Conservation (phyloP, 208 protist species). For the Acanthamoeba polyphaga region DNA sequence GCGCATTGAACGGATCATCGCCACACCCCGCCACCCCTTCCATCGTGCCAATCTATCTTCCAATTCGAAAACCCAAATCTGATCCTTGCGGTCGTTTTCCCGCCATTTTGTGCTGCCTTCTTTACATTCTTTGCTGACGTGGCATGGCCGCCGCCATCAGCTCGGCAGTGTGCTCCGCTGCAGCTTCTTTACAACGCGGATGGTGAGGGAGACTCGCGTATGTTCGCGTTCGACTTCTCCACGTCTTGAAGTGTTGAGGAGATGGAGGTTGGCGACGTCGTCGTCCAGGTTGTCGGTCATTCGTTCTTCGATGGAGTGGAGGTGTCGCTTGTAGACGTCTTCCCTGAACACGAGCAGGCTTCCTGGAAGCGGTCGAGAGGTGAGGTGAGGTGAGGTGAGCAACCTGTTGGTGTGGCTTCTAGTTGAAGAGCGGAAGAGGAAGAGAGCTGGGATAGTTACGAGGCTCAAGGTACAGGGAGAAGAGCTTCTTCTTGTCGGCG, state of each 20-base stretch:
- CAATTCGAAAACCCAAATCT: no score
- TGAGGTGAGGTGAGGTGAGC: no score
- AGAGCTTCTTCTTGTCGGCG: constrained; percentile 26
- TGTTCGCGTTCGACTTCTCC: neutral
- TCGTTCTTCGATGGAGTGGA: constrained; percentile 33
- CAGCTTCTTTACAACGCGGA: constrained; percentile 4
- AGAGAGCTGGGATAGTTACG: neutral
- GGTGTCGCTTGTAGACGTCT: constrained; percentile 37
- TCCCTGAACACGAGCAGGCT: constrained; percentile 26
- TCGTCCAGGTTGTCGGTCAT: neutral
- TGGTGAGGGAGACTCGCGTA: constrained; percentile 14
- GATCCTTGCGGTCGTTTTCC: no score
- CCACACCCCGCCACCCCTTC: no score
- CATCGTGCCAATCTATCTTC: neutral
- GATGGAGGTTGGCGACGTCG: neutral
- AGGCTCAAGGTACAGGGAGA: constrained; percentile 39
- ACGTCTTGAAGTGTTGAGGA: neutral
- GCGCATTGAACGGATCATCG: neutral
- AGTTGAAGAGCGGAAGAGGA: neutral
- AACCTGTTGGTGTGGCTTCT: neutral
- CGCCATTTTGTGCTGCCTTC: no score
- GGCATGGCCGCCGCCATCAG: no score
- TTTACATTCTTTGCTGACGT: no score
- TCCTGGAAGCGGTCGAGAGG: neutral
- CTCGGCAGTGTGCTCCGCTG: neutral